Evolutionary conservation across 164 flowering plant genomes (phyloP).

Genomic region (Vitis vinifera): ASM3070453v1 NC_081808.1:21984501-21985000

Average conservation of each 20-base stretch:
- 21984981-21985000: no score
- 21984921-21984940: no score
- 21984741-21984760: neutral
- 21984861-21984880: no score
- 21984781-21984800: no score
- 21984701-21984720: constrained; percentile 1
- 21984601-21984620: constrained; percentile 36
- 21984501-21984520: constrained; percentile 6
- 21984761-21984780: no score
- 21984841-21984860: no score
- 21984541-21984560: neutral
- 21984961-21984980: no score
- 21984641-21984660: constrained; percentile 22
- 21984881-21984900: no score
- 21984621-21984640: constrained; percentile 10
- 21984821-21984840: no score
- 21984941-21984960: no score
- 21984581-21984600: constrained; percentile 34
- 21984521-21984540: constrained; percentile 13
- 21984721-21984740: neutral
- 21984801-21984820: no score
- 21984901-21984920: no score
- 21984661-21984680: constrained; percentile 24
- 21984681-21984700: constrained; percentile 26
- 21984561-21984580: constrained; percentile 10